Conservation (phyloP, 805 yeast genomes). For the Schwanniomyces sp. region DNA sequence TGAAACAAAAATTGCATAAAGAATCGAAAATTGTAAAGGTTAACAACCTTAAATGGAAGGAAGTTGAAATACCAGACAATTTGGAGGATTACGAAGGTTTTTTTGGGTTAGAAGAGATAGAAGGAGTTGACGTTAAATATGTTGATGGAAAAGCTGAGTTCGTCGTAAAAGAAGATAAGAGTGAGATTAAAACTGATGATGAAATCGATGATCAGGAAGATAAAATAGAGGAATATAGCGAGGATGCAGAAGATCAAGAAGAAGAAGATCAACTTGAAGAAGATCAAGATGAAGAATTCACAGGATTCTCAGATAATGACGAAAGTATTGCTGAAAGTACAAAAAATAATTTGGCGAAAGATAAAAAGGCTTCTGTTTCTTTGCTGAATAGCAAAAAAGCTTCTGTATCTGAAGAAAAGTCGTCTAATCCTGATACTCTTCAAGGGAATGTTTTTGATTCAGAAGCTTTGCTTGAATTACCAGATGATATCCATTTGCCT, state of each 20-base stretch:
- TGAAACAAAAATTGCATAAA: constrained; percentile 28
- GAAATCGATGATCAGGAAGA: constrained; percentile 18
- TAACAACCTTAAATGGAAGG: constrained; percentile 68
- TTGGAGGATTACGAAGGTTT: constrained; percentile 87
- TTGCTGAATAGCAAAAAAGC: background rate
- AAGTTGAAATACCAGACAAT: constrained; percentile 79
- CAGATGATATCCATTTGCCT: constrained; percentile 44
- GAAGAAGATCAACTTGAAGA: constrained; percentile 16
- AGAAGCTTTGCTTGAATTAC: background rate
- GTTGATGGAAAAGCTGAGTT: constrained; percentile 68
- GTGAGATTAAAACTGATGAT: constrained; percentile 5
- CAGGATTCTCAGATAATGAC: constrained; percentile 10
- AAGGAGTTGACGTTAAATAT: constrained; percentile 83
- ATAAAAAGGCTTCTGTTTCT: background rate
- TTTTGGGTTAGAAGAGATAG: constrained; percentile 90
- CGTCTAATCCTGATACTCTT: background rate
- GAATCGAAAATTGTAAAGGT: constrained; percentile 46
- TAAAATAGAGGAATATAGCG: constrained; percentile 15
- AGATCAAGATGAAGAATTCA: constrained; percentile 14
- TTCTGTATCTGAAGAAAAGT: background rate
- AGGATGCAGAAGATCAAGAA: constrained; percentile 14
- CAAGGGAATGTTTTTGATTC: background rate
- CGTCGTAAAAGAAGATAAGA: constrained; percentile 32
- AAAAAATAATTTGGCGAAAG: constrained; percentile 3
- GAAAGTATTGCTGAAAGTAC: background rate